Conservation (phyloP, 148 eudicot species). For the Amaranthus hypochondriacus region DNA sequence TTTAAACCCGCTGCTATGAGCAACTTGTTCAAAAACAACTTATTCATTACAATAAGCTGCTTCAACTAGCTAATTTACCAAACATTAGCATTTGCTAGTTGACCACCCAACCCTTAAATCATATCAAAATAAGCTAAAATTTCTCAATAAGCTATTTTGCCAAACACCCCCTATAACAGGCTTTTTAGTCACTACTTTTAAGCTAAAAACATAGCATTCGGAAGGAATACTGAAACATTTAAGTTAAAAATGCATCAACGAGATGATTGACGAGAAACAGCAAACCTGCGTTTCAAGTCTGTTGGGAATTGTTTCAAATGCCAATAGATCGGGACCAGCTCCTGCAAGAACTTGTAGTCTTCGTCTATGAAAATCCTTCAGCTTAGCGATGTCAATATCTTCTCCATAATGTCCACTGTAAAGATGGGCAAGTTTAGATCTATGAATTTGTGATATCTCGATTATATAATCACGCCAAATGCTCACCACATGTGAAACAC, state of each 20-base stretch:
- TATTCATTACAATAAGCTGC: no score
- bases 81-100: no score
- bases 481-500: background rate
- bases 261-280: background rate
- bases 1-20: no score
- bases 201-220: no score
- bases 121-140: no score
- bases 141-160: no score
- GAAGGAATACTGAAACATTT: background rate
- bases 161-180: no score
- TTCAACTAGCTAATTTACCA: no score
- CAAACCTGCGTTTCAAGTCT: slow-evolving; percentile 86
- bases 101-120: no score
- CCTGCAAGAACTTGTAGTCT: slow-evolving; percentile 73
- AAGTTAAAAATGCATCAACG: background rate
- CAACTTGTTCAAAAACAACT: no score
- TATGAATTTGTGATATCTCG: no score
- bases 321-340: slow-evolving; percentile 80
- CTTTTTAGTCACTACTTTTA: no score
- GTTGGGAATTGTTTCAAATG: slow-evolving; percentile 86
- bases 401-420: slow-evolving; percentile 68
- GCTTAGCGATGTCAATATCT: slow-evolving; percentile 44
- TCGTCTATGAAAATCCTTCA: slow-evolving; percentile 81
- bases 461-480: background rate
- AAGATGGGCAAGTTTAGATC: background rate